A percentile compares a stretch with the other conserved stretches of the same genome.
Evolutionary conservation across 305 asterid genomes (phyloP).

Genomic region (Stenogyne calaminthoides): DNA sequence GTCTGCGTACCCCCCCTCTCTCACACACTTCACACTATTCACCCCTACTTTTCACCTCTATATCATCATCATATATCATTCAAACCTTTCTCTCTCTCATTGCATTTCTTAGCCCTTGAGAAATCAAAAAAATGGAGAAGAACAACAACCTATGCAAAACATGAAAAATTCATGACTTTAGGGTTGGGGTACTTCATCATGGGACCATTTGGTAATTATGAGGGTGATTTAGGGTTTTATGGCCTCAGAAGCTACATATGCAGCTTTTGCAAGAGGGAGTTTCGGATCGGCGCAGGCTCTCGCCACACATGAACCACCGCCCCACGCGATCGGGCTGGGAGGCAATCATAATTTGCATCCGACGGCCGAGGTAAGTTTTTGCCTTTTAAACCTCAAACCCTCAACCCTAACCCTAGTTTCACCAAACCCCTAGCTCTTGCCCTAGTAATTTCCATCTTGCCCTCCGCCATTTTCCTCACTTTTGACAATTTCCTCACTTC

Average conservation of each 20-base stretch:
- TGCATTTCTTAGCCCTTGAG: neutral
- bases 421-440: constrained; percentile 40
- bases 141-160: constrained; percentile 23
- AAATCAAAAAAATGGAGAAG: constrained; percentile 34
- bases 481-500: constrained; percentile 39
- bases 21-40: constrained; percentile 23
- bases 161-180: constrained; percentile 34
- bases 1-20: neutral
- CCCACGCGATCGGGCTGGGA: constrained; percentile 67
- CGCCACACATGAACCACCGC: constrained; percentile 89
- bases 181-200: constrained; percentile 32
- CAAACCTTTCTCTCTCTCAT: neutral
- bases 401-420: constrained; percentile 51
- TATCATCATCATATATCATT: constrained; percentile 22
- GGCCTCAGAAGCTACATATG: constrained; percentile 80
- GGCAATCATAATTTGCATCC: constrained; percentile 41
- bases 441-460: neutral
- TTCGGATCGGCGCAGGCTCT: constrained; percentile 84
- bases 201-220: constrained; percentile 23
- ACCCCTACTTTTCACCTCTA: constrained; percentile 30
- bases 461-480: constrained; percentile 37
- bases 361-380: constrained; percentile 22
- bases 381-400: constrained; percentile 50
- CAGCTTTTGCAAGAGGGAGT: constrained; percentile 73
- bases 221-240: constrained; percentile 50